A percentile compares a stretch with the other conserved stretches of the same genome.
These are phyloP conservation scores for Pichia sp. DNA, from an alignment of 1,139 yeast genomes.

Conservation along the genomic window DNA sequence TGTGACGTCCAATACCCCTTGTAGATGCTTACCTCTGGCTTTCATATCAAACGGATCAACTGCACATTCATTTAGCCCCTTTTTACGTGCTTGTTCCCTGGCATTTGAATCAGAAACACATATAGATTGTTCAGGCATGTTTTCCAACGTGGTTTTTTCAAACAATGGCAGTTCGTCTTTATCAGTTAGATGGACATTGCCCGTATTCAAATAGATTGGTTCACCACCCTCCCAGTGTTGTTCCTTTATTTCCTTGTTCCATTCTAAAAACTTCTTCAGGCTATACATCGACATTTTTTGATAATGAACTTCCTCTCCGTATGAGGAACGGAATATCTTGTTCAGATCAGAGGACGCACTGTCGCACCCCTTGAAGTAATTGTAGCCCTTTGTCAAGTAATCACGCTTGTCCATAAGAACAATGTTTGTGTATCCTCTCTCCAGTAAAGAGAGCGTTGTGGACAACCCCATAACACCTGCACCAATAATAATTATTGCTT, in stretches of 20 bases:
- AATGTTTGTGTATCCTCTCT: slow-evolving; percentile 25
- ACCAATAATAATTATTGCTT: slow-evolving; percentile 34
- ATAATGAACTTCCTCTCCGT: slow-evolving; percentile 32
- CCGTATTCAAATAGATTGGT: slow-evolving; percentile 23
- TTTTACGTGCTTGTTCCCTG: slow-evolving; percentile 7
- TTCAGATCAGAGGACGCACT: slow-evolving; percentile 38
- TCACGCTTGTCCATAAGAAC: slow-evolving; percentile 31
- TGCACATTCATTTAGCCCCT: slow-evolving; percentile 13
- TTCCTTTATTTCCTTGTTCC: slow-evolving; percentile 26
- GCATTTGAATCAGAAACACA: slow-evolving; percentile 18
- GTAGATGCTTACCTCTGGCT: slow-evolving; percentile 12
- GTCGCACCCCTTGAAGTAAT: slow-evolving; percentile 31
- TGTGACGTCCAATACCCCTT: slow-evolving; percentile 29
- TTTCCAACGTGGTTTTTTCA: slow-evolving; percentile 17
- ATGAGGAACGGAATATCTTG: slow-evolving; percentile 34
- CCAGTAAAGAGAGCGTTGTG: slow-evolving; percentile 32
- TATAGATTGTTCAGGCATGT: slow-evolving; percentile 14
- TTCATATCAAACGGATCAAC: slow-evolving; percentile 22
- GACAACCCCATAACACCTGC: slow-evolving; percentile 44
- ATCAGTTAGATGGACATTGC: slow-evolving; percentile 24
- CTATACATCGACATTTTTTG: slow-evolving; percentile 34
- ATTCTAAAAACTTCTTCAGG: slow-evolving; percentile 28
- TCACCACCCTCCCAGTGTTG: slow-evolving; percentile 16
- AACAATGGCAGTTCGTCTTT: slow-evolving; percentile 18
- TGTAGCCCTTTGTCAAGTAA: slow-evolving; percentile 25